Percentiles rank a stretch among this genome's conserved stretches.
Conservation (phyloP, 352 stramenopile species). For the Hyaloperonospora arabidopsidis region DNA sequence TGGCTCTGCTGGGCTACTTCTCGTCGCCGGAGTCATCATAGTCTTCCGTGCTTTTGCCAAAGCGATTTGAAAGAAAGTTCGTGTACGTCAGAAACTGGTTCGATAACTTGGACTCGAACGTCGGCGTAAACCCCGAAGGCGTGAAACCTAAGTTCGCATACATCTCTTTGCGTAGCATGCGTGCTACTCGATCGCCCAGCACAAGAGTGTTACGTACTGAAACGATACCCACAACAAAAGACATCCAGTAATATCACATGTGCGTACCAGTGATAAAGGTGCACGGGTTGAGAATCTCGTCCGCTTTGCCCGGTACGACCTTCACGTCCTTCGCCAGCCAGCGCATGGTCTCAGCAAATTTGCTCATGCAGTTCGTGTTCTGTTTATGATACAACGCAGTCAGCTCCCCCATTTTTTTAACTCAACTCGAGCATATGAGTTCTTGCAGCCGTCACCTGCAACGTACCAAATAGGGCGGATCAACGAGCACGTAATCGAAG, state of each 20-base stretch:
- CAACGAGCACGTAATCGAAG: constrained; percentile 51
- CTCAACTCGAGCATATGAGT: not conserved
- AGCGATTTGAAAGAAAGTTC: constrained; percentile 49
- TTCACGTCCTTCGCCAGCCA: constrained; percentile 40
- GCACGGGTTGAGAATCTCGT: constrained; percentile 38
- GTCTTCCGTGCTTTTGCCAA: constrained; percentile 34
- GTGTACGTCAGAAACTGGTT: constrained; percentile 58
- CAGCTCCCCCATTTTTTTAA: not conserved
- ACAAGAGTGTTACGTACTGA: constrained; percentile 5
- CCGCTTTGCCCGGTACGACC: constrained; percentile 22
- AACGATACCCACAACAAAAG: not conserved
- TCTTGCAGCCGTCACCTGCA: not conserved
- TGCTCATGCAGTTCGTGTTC: constrained; percentile 52
- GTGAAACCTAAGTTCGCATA: constrained; percentile 45
- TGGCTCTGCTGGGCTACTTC: not conserved
- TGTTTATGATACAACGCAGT: constrained; percentile 7
- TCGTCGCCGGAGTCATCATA: constrained; percentile 33
- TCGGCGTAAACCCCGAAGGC: constrained; percentile 36
- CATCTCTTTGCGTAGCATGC: constrained; percentile 47
- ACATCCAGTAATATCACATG: too few relatives aligned
- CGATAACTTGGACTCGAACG: constrained; percentile 55
- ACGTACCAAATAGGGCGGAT: constrained; percentile 46
- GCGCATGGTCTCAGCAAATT: constrained; percentile 52
- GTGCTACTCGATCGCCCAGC: constrained; percentile 17
- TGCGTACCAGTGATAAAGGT: constrained; percentile 51